Evolutionary conservation across 805 yeast genomes (phyloP), one percentile per base, ranked within the genome.

Genomic region (Candida maesae): DNA sequence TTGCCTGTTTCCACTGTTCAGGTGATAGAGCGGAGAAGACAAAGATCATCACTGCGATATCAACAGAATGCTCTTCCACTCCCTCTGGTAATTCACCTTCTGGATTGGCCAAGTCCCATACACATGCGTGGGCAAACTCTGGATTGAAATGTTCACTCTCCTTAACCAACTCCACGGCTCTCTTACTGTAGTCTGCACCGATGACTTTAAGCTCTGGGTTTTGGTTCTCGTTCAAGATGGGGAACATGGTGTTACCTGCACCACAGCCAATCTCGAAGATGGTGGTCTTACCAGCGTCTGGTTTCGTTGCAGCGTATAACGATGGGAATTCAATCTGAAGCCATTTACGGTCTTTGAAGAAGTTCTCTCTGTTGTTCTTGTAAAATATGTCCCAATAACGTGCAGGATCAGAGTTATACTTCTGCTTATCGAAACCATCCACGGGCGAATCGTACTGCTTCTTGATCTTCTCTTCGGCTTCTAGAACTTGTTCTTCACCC

Each of bases 261-360:
- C 99, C 99, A 66, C 99, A 93, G 3, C 99, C 99, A 35, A 93
- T 83, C 63, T 93, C 99, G 41, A 93, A 71, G 25, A 93, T 82
- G 3, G 81, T 78, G 17, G 73, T 72, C 5, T 82, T 76, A n/a
- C 88, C 84, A 6, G 81, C 71, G 50, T 81, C 84, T 18, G 76
- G 73, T 47, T 78, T 77, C 4, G 95, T 87, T 6, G 87, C 84
- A 46, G 81, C 82, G 57, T 84, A 91, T 26, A 93, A 64, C 12
- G 77, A 67, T 1, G 99, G 99, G 49, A 93, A 93, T 65, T 93
- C 99, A 35, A 91, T 83, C 59, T 86, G 88, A 45, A 93, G 70
- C 99, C 99, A 93, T 58, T 87, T 90, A 52, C 99, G 73, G 63
- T 93, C 96, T 61, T 93, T 93, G 73, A 93, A 93, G 66, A 93